Conservation (phyloP, 768 basidiomycete genomes). For the Suillus weaverae region DNA sequence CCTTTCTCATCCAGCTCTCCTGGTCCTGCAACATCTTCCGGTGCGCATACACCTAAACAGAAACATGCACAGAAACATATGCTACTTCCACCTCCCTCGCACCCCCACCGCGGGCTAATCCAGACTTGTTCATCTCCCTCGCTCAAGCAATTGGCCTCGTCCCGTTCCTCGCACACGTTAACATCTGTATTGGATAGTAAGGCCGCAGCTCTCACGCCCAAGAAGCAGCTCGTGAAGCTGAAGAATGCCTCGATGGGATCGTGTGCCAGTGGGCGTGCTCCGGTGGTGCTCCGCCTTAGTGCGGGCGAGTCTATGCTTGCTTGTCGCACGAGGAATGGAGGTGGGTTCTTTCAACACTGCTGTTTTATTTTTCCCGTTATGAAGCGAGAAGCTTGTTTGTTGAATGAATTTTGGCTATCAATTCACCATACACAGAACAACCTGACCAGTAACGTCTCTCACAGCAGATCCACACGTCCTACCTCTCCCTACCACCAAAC, state of each 20-base stretch:
- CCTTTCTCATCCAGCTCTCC: slow-evolving; percentile 6
- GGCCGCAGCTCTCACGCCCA: not conserved
- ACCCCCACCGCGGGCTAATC: not conserved
- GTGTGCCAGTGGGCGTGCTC: not conserved
- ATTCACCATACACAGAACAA: not conserved
- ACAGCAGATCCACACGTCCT: slow-evolving; percentile 1
- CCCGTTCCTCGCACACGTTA: not conserved
- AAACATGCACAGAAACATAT: not conserved
- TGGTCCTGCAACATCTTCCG: not conserved
- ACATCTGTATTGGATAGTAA: not conserved
- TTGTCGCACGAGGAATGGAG: not conserved
- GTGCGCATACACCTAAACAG: not conserved
- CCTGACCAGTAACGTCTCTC: not conserved
- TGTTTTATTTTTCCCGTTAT: not conserved
- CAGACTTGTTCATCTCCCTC: not conserved
- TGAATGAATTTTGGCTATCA: not conserved
- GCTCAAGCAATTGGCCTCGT: not conserved
- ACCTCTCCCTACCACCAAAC: slow-evolving; percentile 9
- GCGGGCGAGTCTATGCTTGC: not conserved
- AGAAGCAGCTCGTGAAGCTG: not conserved
- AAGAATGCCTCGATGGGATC: not conserved
- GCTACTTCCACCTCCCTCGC: not conserved
- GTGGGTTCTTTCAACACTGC: not conserved
- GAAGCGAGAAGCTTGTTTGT: not conserved
- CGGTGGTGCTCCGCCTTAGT: not conserved